phyloP scores from a whole-genome alignment of 23 red algal species.

The Gracilariopsis chorda region DNA sequence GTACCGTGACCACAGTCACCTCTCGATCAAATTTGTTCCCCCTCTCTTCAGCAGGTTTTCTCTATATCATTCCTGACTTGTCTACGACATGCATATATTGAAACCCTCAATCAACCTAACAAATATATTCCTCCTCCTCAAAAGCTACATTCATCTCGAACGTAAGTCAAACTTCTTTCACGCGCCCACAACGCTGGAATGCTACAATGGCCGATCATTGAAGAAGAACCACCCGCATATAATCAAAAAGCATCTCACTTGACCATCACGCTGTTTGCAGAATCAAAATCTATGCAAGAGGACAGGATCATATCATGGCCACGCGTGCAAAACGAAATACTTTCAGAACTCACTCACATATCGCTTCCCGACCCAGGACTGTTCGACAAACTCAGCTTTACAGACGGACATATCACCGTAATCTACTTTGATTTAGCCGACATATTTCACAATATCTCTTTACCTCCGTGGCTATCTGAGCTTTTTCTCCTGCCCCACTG shows the following conservation, averaged over 20 bases:
- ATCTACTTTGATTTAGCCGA: conserved; percentile 9
- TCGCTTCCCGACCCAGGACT: background rate
- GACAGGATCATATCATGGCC: conserved; percentile 15
- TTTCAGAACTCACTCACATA: background rate
- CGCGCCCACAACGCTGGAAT: background rate
- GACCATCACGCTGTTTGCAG: background rate
- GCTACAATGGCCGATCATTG: background rate
- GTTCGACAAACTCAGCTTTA: background rate
- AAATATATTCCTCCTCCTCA: background rate
- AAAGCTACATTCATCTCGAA: background rate
- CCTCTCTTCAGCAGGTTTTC: background rate
- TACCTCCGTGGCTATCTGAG: background rate
- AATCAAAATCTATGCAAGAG: background rate
- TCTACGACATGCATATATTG: background rate
- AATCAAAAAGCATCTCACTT: background rate
- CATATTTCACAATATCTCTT: background rate
- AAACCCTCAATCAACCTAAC: background rate
- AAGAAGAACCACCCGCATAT: background rate
- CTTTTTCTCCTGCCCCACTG: background rate
- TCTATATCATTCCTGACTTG: background rate
- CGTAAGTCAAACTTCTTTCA: background rate
- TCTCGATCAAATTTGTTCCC: background rate
- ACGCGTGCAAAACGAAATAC: background rate
- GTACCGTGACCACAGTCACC: background rate
- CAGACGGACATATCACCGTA: background rate